phyloP scores from a whole-genome alignment of 2,329 filamentous ascomycete genomes.

The Onygenales sp. region DNA sequence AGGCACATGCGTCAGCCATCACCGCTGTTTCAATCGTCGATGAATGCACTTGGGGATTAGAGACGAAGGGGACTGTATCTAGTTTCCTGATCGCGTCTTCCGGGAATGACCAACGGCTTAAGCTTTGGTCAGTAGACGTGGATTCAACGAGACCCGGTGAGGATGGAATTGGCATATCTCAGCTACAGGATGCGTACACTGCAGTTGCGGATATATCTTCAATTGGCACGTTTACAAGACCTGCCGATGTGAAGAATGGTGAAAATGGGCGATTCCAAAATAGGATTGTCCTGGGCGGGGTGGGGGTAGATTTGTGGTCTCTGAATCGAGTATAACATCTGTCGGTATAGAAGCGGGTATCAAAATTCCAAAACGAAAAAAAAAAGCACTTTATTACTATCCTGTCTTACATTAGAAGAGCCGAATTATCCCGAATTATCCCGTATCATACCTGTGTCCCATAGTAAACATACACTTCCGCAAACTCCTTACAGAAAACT shows the following conservation, averaged over 20 bases:
- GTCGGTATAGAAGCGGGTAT: neutral
- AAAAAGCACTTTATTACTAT: neutral
- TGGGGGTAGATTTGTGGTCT: constrained; percentile 40
- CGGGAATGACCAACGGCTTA: constrained; percentile 39
- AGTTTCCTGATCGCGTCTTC: constrained; percentile 26
- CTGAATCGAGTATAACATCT: constrained; percentile 4
- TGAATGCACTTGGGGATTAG: neutral
- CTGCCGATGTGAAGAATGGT: constrained; percentile 6
- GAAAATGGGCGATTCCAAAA: neutral
- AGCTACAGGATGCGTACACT: constrained; percentile 29
- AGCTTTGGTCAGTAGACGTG: constrained; percentile 31
- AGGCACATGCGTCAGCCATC: constrained; percentile 37
- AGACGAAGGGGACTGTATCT: constrained; percentile 2
- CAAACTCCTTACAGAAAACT: neutral
- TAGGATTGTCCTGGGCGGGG: constrained; percentile 36
- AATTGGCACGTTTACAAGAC: constrained; percentile 31
- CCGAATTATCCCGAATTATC: too few relatives aligned
- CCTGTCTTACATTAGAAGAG: neutral
- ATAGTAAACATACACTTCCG: too few relatives aligned
- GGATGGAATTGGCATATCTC: constrained; percentile 14
- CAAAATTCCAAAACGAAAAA: neutral
- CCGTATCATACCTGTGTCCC: too few relatives aligned
- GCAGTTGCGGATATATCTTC: constrained; percentile 48
- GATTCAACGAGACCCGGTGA: constrained; percentile 13
- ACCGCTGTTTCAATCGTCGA: constrained; percentile 29